Evolutionary conservation across 2,329 filamentous ascomycete species (phyloP), one percentile per base, ranked within the genome.

Genomic region (Stagonosporopsis vannaccii): DNA sequence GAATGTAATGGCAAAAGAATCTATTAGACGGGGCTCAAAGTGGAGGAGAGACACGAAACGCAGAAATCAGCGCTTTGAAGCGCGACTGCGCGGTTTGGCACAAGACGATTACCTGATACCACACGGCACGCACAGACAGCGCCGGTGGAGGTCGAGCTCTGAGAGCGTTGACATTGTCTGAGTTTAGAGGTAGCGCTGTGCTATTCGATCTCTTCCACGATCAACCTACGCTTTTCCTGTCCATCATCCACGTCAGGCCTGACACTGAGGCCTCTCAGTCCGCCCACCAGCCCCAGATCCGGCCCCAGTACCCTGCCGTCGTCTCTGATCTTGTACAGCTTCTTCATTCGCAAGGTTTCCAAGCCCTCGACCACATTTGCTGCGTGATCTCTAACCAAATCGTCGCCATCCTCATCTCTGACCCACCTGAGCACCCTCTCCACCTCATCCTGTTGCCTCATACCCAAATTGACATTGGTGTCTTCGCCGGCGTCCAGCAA

Each of bases 331-430:
- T 79, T 80, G 37, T 85, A 69, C 51, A 86, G 61, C 48, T 73
- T 79, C 50, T 82, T 80, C 71, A 88, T 75, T 55, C 82, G 80
- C 84, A 85, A 88, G 55, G 82, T 84, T 62, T 87, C 82, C 58
- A 92, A 68, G 44, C 84, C 88, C 70, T 91, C 89, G 11, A 87
- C 72, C n/a, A 88, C 87, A 63, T 87, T 87, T 28, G 76, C 77
- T 2, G 88, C 88, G 72, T 92, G 88, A 63, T 87, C 82, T 59
- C 82, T 82, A 11, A 90, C 89, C 37, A 92, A 75, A 0, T 84
- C 87, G 69, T 92, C 90, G 22, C 80, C 82, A 72, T 92, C 90
- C 22, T 85, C 87, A 35, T 77, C 80, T 6, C 81, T 80, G n/a
- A 90, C 80, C 72, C 91, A 92, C 47, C 76, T 74, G 36, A 92